Base-by-base conservation (phyloP, 129 eudicot genomes). In the Flaveria brownii region DNA sequence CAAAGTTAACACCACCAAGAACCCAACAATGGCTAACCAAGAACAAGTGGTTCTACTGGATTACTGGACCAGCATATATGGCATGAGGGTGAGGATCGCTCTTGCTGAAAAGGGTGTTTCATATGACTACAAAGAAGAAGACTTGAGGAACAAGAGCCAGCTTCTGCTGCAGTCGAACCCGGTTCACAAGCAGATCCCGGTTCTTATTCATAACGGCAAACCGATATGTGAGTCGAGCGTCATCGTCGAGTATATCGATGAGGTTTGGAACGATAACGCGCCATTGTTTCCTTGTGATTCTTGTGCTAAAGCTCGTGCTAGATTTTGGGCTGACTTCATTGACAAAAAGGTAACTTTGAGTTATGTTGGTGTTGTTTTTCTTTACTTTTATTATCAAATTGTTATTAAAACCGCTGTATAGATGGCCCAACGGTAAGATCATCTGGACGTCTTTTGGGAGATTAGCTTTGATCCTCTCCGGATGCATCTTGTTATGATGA, bases 101-200 rank as follows among this genome's bases (percentile, higher is more conserved):
- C 76, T 86, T 36, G 87, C 85, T 30, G 90, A 86, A 41, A 86
- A 86, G 67, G 87, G 87, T 28, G 47, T 86, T 11, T 42, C 74
- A 0, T 83, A 69, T 9, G 85, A 86, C 14, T 59, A 80, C 74
- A 83, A 47, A 43, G 85, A 83, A 46, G 73, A 83, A 62, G 85
- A 86, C 60, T 65, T 86, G 52, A 28, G 41, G 50, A 83, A 83
- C 79, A 86, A 86, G 47, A 74, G 85, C 65, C 82, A 73, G 16
- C 82, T 86, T 20, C 82, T 86, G 2, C 26, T 86, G 54, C 41
- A 81, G n/a, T 73, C 75, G 68, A 86, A 83, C 82, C 90, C 90
- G 56, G 70, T 86, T 81, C 83, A 86, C 83, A 80, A 86, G 85
- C 74, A 83, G 23, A 83, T 86, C 25, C 90, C 90, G 18, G 90